A percentile compares a stretch with the other conserved stretches of the same genome.
Conservation (phyloP, 2,329 filamentous ascomycete species). For the Polytolypa hystricis region DNA sequence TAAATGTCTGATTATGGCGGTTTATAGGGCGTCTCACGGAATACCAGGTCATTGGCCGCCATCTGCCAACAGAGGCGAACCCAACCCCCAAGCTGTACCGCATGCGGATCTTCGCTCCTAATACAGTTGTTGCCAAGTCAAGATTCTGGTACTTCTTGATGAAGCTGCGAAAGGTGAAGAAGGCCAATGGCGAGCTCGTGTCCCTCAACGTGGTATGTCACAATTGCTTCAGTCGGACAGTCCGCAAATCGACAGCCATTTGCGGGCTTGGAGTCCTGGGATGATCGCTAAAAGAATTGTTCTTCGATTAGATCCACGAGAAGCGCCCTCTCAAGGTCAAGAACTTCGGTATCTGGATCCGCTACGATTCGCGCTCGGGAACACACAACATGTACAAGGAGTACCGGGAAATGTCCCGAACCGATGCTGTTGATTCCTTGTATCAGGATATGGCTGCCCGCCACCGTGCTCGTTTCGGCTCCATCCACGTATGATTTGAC, state of each 20-base stretch:
- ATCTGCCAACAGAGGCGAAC: constrained; percentile 95
- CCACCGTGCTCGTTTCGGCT: constrained; percentile 95
- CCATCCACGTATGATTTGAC: constrained; percentile 73
- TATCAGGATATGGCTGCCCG: constrained; percentile 99
- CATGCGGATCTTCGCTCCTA: constrained; percentile 99
- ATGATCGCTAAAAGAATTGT: constrained; percentile 8
- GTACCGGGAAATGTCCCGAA: constrained; percentile 97
- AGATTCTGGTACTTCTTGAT: constrained; percentile 99
- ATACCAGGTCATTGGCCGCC: constrained; percentile 99
- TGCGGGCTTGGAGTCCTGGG: no score
- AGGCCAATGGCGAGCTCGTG: constrained; percentile 99
- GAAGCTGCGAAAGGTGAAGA: constrained; percentile 99
- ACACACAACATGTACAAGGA: constrained; percentile 99
- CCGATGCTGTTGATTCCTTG: constrained; percentile 87
- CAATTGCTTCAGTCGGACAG: no score
- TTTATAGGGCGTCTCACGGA: constrained; percentile 91
- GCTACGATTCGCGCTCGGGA: constrained; percentile 98
- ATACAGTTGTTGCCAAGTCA: constrained; percentile 97
- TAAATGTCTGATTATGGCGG: constrained; percentile 24
- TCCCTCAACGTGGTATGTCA: constrained; percentile 80
- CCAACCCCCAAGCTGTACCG: constrained; percentile 97
- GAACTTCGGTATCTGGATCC: constrained; percentile 99
- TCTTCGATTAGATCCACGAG: constrained; percentile 67
- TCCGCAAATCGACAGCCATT: no score
- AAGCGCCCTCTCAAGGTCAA: constrained; percentile 99